Base-by-base conservation (phyloP, 306 rosid species). In the Inga leiocalycina region DNA sequence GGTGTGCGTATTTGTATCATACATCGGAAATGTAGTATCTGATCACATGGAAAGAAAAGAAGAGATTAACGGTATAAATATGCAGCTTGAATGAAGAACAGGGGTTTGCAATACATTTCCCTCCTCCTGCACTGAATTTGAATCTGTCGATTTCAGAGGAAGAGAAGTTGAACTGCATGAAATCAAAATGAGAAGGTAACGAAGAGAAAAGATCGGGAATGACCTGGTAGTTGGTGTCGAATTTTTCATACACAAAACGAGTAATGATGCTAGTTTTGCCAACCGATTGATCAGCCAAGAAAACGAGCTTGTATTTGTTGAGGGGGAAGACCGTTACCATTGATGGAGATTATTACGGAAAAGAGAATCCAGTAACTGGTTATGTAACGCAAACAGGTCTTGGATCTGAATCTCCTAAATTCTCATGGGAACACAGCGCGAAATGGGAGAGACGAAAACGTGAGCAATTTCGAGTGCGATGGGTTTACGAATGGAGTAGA, bases 241-340 rank as follows among this genome's bases (percentile, higher is more conserved):
- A 91, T 83, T 91, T 93, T 86, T 93, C 97, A 83, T 93, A 93
- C 94, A 91, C 89, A 84, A 93, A 91, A 86, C 93, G 94, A 49
- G 97, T 91, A 88, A 89, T 91, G 87, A 93, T 93, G 87, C 95
- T 91, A 84, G 94, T 93, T 84, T 93, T 93, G 8, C 97, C 97
- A 19, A 93, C 93, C 66, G 93, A 93, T 86, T 93, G 95, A 82
- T 93, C 94, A 82, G 94, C 97, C 73, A 93, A 92, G 87, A 93
- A 93, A 41, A 93, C 93, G 22, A 93, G 93, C 87, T 93, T 93
- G 92, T 93, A 93, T 82, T 93, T 93, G 78, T 93, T 90, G 64
- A 93, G 88, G 84, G 94, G 97, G 52, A 93, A 92, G 71, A 92
- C 94, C 80, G 94, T 87, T 80, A 90, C 92, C 96, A 90, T 92